Base-by-base conservation (phyloP, 495 filamentous ascomycete genomes). In the Niebla homalea region DNA sequence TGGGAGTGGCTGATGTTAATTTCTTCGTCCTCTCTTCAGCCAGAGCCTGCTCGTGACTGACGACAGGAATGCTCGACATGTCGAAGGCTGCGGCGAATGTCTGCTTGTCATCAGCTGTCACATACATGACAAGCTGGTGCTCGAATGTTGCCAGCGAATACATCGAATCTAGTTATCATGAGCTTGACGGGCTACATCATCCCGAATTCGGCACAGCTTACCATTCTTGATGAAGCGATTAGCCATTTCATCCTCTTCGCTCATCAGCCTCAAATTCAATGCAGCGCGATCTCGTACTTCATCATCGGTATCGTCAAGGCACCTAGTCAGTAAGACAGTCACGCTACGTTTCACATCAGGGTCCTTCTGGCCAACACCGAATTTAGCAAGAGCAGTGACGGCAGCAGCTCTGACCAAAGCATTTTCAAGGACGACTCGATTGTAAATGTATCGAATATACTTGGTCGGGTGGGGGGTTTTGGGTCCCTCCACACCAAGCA, bases 381-480 rank as follows among this genome's bases (percentile, higher is more conserved):
- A 97, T 65, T 97, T 99, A 52, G 90, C 88, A 50, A 99, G 62
- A 7, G 92, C 92, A 16, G 92, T 96, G 37, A 96, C 92, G 22
- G 92, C 93, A 18, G 92, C 93, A 36, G 92, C 92, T 53, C 92
- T 81, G 37, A 99, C 89, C 52, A 94, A 85, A 21, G 92, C 87
- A 62, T 97, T 99, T 70, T 99, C 92, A 22, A 99, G 70, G 21
- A 97, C 93, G 18, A 99, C 92, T 32, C 92, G 82, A 70, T 99
- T 99, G 68, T 99, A 99, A 58, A 99, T 97, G 66, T 99, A 99
- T 12, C 92, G 85, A 61, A 99, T 93, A 57, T 95, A 99, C 73
- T 97, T 97, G 48, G 89, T 97, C 3, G 92, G 93, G 56, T 94
- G 85, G 5, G 85, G 80, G 5, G 93, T 97, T 72, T 89, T 93